Conservation (phyloP, 805 yeast genomes). For the Ogataea minuta region DNA sequence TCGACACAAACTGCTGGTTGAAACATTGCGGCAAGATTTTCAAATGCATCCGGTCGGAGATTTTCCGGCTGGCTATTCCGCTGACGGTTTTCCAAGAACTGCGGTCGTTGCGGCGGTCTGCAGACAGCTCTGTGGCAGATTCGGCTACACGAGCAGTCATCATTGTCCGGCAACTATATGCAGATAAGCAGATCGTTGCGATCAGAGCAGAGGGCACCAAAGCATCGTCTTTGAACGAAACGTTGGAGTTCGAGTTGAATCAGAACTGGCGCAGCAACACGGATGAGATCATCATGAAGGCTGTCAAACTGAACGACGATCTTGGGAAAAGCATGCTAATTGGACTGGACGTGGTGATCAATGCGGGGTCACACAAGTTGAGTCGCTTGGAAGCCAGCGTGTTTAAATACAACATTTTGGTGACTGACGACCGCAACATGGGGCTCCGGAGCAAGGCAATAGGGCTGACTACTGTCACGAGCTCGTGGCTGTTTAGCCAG, state of each 20-base stretch:
- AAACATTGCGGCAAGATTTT: conserved; percentile 76
- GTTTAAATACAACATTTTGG: conserved; percentile 57
- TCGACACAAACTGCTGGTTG: conserved; percentile 80
- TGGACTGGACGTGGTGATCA: conserved; percentile 27
- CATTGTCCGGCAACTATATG: conserved; percentile 63
- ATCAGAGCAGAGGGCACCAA: conserved; percentile 67
- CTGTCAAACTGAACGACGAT: conserved; percentile 37
- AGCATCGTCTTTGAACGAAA: conserved; percentile 68
- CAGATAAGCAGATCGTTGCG: conserved; percentile 54
- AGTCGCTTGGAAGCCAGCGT: conserved; percentile 36
- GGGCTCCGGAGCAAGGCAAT: conserved; percentile 58
- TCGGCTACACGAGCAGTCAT: conserved; percentile 81
- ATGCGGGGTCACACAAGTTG: conserved; percentile 31
- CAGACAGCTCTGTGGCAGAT: conserved; percentile 71
- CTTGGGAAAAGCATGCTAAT: conserved; percentile 28
- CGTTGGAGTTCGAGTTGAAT: conserved; percentile 70
- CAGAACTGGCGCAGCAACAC: conserved; percentile 70
- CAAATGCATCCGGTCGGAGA: conserved; percentile 60
- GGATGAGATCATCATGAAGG: conserved; percentile 64
- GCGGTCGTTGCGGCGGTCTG: conserved; percentile 65
- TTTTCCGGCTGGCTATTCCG: conserved; percentile 63
- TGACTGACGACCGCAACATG: conserved; percentile 76
- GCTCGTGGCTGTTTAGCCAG: conserved; percentile 58
- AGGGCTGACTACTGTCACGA: conserved; percentile 54
- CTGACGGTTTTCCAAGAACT: conserved; percentile 76